These are phyloP conservation scores for Venturia aucupariae DNA, from an alignment of 2,329 filamentous ascomycete genomes.

Conservation along the genomic window DNA sequence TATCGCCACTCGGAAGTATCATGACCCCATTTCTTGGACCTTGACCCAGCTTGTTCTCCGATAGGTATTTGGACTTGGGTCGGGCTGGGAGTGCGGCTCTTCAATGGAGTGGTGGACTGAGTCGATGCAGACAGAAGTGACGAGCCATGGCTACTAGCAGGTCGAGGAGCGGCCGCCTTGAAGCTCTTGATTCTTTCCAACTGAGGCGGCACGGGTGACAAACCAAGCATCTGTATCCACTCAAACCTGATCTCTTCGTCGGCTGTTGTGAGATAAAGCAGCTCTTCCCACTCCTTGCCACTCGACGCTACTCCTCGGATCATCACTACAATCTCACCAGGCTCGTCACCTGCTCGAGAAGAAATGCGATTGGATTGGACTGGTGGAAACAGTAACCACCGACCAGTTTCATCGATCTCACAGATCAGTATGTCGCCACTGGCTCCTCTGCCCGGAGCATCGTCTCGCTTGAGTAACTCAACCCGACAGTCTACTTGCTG, in stretches of 20 bases:
- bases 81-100: slow-evolving; percentile 38
- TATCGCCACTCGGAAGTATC: slow-evolving; percentile 25
- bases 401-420: slow-evolving; percentile 67
- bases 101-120: slow-evolving; percentile 25
- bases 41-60: slow-evolving; percentile 44
- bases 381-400: slow-evolving; percentile 88
- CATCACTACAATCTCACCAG: slow-evolving; percentile 75
- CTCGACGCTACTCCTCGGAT: slow-evolving; percentile 59
- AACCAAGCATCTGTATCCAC: slow-evolving; percentile 81
- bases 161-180: slow-evolving; percentile 30
- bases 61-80: slow-evolving; percentile 53
- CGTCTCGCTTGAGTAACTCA: slow-evolving; percentile 79
- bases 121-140: slow-evolving; percentile 33
- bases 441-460: slow-evolving; percentile 54
- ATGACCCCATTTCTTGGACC: slow-evolving; percentile 37
- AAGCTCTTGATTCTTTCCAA: slow-evolving; percentile 46
- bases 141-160: slow-evolving; percentile 45
- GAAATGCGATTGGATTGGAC: slow-evolving; percentile 66
- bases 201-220: slow-evolving; percentile 51
- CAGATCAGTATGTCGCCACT: slow-evolving; percentile 84
- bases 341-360: slow-evolving; percentile 64
- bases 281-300: slow-evolving; percentile 67
- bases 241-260: slow-evolving; percentile 70
- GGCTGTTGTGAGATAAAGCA: slow-evolving; percentile 67
- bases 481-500: slow-evolving; percentile 83